phyloP scores from a whole-genome alignment of 139 green algal genomes.

The Chlorella sp. region DNA sequence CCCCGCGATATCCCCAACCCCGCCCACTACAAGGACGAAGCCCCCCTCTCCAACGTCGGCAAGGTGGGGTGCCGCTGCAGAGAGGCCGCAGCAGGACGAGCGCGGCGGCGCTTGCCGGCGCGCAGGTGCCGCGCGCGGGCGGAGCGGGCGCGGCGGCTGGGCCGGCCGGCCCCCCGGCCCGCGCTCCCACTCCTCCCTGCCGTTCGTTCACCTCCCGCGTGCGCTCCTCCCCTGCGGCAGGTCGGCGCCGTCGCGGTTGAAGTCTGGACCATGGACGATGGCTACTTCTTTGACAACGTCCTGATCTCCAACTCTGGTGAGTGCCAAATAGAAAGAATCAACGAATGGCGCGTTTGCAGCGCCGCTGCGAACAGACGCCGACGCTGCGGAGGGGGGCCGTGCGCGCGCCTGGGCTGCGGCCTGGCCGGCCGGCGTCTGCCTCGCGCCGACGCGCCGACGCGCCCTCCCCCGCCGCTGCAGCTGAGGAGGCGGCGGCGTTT shows the following conservation, averaged over 20 bases:
- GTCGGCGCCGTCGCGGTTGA: constrained; percentile 83
- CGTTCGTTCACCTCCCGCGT: too few relatives aligned
- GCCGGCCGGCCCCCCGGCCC: too few relatives aligned
- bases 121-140: too few relatives aligned
- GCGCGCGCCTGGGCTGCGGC: neutral
- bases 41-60: constrained; percentile 66
- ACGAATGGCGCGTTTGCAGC: neutral
- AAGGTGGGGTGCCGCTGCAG: constrained; percentile 25
- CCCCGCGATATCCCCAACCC: constrained; percentile 82
- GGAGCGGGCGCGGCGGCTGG: too few relatives aligned
- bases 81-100: too few relatives aligned
- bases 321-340: too few relatives aligned
- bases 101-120: too few relatives aligned
- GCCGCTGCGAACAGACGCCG: neutral
- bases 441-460: too few relatives aligned
- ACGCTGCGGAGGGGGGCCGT: neutral
- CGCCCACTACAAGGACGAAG: constrained; percentile 58
- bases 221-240: neutral
- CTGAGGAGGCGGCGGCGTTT: constrained; percentile 47
- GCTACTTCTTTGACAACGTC: constrained; percentile 85
- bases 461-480: too few relatives aligned
- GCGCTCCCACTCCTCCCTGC: too few relatives aligned
- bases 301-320: constrained; percentile 66
- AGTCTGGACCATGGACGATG: constrained; percentile 86
- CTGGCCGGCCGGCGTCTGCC: neutral